phyloP scores from a whole-genome alignment of 305 asterid genomes.

The Fraxinus greggii region DNA sequence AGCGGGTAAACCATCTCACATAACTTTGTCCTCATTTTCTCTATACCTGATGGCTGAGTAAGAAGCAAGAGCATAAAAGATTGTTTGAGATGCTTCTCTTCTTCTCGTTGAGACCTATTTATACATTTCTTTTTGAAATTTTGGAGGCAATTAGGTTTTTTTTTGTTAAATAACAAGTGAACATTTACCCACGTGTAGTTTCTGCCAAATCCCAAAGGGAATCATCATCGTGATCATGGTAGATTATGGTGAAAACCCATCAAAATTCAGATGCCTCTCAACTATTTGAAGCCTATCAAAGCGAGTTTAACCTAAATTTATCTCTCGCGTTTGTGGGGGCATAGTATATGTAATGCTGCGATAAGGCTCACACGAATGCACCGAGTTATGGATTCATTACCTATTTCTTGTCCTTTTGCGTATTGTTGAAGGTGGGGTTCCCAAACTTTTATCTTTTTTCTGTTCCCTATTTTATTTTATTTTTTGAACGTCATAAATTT shows the following conservation, averaged over 20 bases:
- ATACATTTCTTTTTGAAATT: no score
- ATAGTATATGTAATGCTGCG: not conserved
- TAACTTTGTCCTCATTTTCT: no score
- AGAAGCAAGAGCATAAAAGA: no score
- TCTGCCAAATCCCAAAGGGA: not conserved
- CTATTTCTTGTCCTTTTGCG: not conserved
- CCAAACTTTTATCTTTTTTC: not conserved
- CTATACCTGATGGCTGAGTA: no score
- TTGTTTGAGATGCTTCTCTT: no score
- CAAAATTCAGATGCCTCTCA: not conserved
- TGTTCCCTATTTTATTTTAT: not conserved
- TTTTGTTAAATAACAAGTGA: no score
- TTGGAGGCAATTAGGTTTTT: no score
- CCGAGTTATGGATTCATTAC: not conserved
- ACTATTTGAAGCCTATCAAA: not conserved
- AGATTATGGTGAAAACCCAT: not conserved
- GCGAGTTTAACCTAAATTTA: not conserved
- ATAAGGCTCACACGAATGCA: slow-evolving; percentile 21
- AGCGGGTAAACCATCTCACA: no score
- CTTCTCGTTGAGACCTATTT: no score
- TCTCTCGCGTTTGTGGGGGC: not conserved
- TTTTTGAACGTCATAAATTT: not conserved
- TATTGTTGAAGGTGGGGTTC: not conserved
- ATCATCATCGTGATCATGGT: not conserved
- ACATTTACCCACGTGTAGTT: no score